Evolutionary conservation across 495 filamentous ascomycete genomes (phyloP).

Genomic region (Daldinia grandis): DNA sequence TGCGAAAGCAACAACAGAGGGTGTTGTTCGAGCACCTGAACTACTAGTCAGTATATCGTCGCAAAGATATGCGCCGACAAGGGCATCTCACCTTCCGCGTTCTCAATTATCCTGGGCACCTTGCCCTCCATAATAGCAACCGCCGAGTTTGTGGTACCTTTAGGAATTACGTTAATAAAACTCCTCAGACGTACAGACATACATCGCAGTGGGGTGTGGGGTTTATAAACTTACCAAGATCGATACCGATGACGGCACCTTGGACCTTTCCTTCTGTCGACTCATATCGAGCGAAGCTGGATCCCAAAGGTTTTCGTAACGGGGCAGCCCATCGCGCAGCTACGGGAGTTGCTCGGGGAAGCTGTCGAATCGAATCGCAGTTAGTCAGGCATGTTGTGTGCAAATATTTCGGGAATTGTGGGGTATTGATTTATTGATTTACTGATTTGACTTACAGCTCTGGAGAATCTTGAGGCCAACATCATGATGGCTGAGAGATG

Average conservation of each 20-base stretch:
- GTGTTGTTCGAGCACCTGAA: slow-evolving; percentile 86
- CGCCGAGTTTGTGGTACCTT: slow-evolving; percentile 97
- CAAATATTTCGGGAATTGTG: slow-evolving; percentile 1
- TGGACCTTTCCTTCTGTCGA: slow-evolving; percentile 88
- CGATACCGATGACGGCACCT: slow-evolving; percentile 97
- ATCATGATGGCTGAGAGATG: slow-evolving; percentile 61
- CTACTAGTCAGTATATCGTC: background rate
- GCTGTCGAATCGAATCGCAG: slow-evolving; percentile 53
- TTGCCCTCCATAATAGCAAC: slow-evolving; percentile 99
- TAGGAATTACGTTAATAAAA: slow-evolving; percentile 39
- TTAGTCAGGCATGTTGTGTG: slow-evolving; percentile 33
- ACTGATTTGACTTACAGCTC: slow-evolving; percentile 70
- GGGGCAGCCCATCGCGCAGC: slow-evolving; percentile 67
- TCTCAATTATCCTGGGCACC: slow-evolving; percentile 94
- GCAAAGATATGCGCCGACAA: background rate
- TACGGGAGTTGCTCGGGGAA: slow-evolving; percentile 70
- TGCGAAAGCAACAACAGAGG: slow-evolving; percentile 95
- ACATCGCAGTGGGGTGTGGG: background rate
- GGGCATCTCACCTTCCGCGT: slow-evolving; percentile 69
- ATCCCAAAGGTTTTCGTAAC: slow-evolving; percentile 56
- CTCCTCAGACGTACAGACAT: slow-evolving; percentile 1
- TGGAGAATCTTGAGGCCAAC: slow-evolving; percentile 69
- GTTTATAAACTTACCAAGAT: slow-evolving; percentile 77
- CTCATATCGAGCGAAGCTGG: slow-evolving; percentile 72
- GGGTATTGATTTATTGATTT: background rate